phyloP scores from a whole-genome alignment of 306 rosid species.

The Cucumis cinereus region DNA sequence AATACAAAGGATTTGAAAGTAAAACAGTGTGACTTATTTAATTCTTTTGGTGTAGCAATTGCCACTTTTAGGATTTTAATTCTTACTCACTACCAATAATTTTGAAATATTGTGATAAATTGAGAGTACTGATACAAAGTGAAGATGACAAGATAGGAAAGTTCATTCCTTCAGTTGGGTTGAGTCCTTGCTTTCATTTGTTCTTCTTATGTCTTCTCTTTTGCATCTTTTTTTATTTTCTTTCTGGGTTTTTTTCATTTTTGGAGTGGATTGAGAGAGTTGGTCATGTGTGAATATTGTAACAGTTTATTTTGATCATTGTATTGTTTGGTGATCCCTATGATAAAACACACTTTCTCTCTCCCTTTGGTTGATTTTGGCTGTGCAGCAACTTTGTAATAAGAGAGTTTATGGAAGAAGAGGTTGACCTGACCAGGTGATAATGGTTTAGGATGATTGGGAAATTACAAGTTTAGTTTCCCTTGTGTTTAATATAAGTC shows the following conservation, averaged over 20 bases:
- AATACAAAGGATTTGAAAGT: slow-evolving; percentile 2
- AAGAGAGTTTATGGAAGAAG: background rate
- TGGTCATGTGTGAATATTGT: slow-evolving; percentile 1
- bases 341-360: background rate
- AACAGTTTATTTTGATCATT: background rate
- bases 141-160: background rate
- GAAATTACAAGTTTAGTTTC: no score
- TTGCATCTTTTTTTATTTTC: background rate
- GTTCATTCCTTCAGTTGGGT: background rate
- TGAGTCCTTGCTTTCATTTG: slow-evolving; percentile 1
- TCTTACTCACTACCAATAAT: background rate
- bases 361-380: background rate
- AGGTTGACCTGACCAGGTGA: background rate
- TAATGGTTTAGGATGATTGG: background rate
- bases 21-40: background rate
- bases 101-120: background rate
- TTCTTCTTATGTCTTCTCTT: background rate
- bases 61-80: slow-evolving; percentile 1
- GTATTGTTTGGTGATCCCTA: background rate
- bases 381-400: background rate
- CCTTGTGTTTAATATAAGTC: no score
- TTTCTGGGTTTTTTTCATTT: background rate
- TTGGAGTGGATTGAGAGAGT: slow-evolving; percentile 6
- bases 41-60: background rate
- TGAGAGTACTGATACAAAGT: background rate